A percentile compares a stretch with the other conserved stretches of the same genome.
Evolutionary conservation across 1,139 yeast species (phyloP).

Genomic region (Yamadazyma dendronema): DNA sequence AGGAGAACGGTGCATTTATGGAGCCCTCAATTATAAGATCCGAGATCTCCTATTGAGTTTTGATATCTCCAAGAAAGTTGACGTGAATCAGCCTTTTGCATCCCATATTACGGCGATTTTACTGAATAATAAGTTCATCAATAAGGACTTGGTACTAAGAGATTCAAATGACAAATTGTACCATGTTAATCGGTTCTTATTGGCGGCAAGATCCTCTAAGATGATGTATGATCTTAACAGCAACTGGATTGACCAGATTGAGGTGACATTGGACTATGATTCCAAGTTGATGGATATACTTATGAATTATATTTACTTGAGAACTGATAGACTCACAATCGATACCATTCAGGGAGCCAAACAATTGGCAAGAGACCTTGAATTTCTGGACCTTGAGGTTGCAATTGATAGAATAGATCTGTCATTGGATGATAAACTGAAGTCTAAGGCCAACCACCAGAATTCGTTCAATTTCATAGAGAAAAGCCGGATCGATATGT

Average conservation of each 20-base stretch:
- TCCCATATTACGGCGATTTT: slow-evolving; percentile 59
- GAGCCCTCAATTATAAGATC: slow-evolving; percentile 69
- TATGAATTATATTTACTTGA: slow-evolving; percentile 48
- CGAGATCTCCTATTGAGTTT: slow-evolving; percentile 56
- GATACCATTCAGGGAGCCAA: slow-evolving; percentile 12
- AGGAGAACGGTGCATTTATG: slow-evolving; percentile 78
- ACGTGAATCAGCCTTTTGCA: slow-evolving; percentile 71
- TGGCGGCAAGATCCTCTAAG: slow-evolving; percentile 37
- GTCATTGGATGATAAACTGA: slow-evolving; percentile 22
- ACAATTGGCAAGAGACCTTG: slow-evolving; percentile 7
- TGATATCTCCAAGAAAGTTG: slow-evolving; percentile 69
- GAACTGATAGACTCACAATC: slow-evolving; percentile 27
- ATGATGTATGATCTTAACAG: slow-evolving; percentile 22
- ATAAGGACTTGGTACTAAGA: slow-evolving; percentile 14
- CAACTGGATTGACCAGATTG: slow-evolving; percentile 24
- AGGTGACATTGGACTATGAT: slow-evolving; percentile 23
- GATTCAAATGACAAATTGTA: slow-evolving; percentile 36
- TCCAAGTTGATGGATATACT: slow-evolving; percentile 14
- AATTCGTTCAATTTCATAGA: slow-evolving; percentile 46
- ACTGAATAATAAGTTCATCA: slow-evolving; percentile 18
- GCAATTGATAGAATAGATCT: slow-evolving; percentile 12
- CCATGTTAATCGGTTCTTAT: slow-evolving; percentile 38
- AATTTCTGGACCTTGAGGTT: slow-evolving; percentile 19
- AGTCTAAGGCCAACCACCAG: slow-evolving; percentile 43
- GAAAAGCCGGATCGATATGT: slow-evolving; percentile 46